A percentile compares a stretch with the other conserved stretches of the same genome.
Conservation (phyloP, 1,284 basidiomycete species). For the Hymenochaete sp. region DNA sequence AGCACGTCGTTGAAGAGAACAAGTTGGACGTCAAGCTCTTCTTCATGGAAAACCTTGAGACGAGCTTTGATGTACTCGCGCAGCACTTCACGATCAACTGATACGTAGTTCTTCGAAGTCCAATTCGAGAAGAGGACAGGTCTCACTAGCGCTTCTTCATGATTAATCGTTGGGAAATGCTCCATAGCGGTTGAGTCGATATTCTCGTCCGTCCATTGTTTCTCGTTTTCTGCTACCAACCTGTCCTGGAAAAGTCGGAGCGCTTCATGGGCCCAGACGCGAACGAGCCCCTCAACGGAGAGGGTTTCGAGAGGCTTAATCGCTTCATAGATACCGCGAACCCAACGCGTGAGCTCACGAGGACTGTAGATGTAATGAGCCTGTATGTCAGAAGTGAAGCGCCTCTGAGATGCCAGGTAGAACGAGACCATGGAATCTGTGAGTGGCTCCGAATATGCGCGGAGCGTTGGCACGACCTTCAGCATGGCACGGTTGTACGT, state of each 20-base stretch:
- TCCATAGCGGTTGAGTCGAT: constrained; percentile 80
- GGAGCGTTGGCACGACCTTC: constrained; percentile 90
- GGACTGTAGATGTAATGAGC: constrained; percentile 99
- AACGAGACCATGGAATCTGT: constrained; percentile 98
- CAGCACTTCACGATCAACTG: constrained; percentile 87
- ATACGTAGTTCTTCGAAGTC: constrained; percentile 96
- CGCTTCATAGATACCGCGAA: constrained; percentile 95
- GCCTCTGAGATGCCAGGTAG: constrained; percentile 89
- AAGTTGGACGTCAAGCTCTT: constrained; percentile 96
- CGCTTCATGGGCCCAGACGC: constrained; percentile 98
- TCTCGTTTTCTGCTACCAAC: constrained; percentile 86
- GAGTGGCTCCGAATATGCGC: constrained; percentile 89
- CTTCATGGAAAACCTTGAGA: constrained; percentile 91
- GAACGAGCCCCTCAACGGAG: constrained; percentile 88
- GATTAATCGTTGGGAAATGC: constrained; percentile 90
- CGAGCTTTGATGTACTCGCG: constrained; percentile 97
- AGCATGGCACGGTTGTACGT: constrained; percentile 97
- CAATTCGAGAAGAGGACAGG: constrained; percentile 98
- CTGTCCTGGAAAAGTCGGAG: constrained; percentile 97
- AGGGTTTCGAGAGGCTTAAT: constrained; percentile 88
- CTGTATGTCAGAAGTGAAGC: constrained; percentile 92
- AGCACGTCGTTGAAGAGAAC: constrained; percentile 98
- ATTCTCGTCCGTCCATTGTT: constrained; percentile 89
- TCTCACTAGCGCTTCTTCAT: constrained; percentile 72
- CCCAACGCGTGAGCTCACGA: constrained; percentile 97